Evolutionary conservation across 495 filamentous ascomycete species (phyloP), one percentile per base, ranked within the genome.

Genomic region (Daldinia grandis): DNA sequence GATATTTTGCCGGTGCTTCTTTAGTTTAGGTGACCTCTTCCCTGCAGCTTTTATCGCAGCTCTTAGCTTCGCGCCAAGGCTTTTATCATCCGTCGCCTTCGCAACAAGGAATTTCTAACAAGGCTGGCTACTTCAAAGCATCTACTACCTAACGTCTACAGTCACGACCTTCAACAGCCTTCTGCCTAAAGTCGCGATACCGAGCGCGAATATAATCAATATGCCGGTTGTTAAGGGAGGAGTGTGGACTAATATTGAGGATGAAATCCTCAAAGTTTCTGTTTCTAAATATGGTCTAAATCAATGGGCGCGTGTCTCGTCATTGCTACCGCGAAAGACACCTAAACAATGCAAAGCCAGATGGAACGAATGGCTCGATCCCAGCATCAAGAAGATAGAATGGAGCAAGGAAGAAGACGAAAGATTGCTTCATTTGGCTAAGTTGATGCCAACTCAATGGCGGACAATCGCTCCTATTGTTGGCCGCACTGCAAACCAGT

Each of bases 391-490:
- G 65, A 98, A 98, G 83, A 94, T 96, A 74, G 95, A 99, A 78
- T 99, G 96, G 96, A 97, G 93, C 66, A 90, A 94, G 77, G 96
- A 99, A 83, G 95, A 99, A 81, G 96, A 98, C 79, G 96, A 98
- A 83, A 98, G 95, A 83, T 84, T 99, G 56, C 81, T 99, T 73
- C 95, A 97, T 78, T 83, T 98, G 69, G 96, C 95, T 47, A 98
- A 98, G 85, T 84, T 99, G 85, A 97, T 98, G 92, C 95, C 95
- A 31, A 98, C 95, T 33, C 95, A 99, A 85, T 99, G 95, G 95
- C 90, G 96, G 73, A 98, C 95, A 37, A 97, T 98, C 79, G 95
- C 95, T 56, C 94, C 95, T 64, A 95, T 98, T 67, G 95, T 99
- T 64, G 95, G 96, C 62, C 87, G 95, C 56, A 98, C 95, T 31